These are phyloP conservation scores for Xerocomus potaroensis DNA, from an alignment of 768 basidiomycete species.

Conservation along the genomic window DNA sequence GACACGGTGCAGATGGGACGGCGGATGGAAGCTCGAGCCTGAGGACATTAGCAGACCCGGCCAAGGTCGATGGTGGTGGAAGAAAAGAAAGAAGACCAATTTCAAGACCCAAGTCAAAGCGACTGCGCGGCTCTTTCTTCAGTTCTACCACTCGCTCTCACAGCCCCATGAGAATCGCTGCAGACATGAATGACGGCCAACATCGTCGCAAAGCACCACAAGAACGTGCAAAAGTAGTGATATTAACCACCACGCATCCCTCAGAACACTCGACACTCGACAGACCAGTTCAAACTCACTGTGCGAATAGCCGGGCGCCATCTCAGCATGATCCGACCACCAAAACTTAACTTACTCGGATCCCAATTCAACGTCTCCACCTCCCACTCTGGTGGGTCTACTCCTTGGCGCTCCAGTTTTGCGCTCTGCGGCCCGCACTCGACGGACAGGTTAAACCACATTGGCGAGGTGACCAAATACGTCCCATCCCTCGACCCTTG, in stretches of 20 bases:
- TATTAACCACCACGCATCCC: slow-evolving; percentile 10
- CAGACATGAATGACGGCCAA: too few species aligned
- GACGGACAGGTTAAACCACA: neutral
- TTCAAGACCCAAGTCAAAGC: neutral
- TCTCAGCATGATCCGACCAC: slow-evolving; percentile 4
- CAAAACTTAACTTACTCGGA: slow-evolving; percentile 11
- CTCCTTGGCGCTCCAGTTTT: too few species aligned
- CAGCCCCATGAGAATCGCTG: too few species aligned
- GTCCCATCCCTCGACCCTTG: slow-evolving; percentile 6
- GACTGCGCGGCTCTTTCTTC: too few species aligned
- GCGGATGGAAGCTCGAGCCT: slow-evolving; percentile 19
- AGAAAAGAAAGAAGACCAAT: neutral
- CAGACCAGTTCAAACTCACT: slow-evolving; percentile 6
- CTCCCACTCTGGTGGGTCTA: too few species aligned
- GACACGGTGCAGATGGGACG: slow-evolving; percentile 24
- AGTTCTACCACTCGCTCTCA: slow-evolving; percentile 44
- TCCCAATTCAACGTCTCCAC: slow-evolving; percentile 8
- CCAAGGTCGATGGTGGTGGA: slow-evolving; percentile 20
- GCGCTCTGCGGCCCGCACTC: too few species aligned
- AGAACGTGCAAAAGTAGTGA: slow-evolving; percentile 45
- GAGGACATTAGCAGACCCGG: slow-evolving; percentile 21
- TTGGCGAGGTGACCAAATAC: slow-evolving; percentile 4
- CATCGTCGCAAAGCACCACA: too few species aligned
- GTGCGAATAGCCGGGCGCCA: slow-evolving; percentile 1
- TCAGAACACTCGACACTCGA: neutral